Base-by-base conservation (phyloP, 148 eudicot species). In the Chenopodium formosanum region DNA sequence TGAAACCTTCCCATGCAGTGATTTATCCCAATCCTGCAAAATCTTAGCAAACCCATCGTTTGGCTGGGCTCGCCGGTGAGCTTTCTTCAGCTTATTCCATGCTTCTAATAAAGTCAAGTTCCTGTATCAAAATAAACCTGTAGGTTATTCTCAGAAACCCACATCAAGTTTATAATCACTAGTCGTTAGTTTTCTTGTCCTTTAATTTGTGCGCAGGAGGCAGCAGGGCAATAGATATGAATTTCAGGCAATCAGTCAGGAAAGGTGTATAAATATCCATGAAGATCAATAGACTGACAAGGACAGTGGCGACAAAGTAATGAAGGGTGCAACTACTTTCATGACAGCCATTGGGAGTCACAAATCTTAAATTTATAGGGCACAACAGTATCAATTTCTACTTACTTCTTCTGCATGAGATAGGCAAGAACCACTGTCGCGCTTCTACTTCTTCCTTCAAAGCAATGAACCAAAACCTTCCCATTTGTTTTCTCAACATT, bases 371-470 rank as follows among this genome's bases (percentile, higher is more conserved):
- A 56, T 56, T 16, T 56, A 56, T 17, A 56, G 52, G 56, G 22
- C 62, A 23, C 73, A 77, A 67, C 32, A 46, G 9, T 25, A 65
- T 10, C 0, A 25, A 34, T 56, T n/a, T 76, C 34, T 14, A 88
- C 98, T 90, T 92, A 97, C 99, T 97, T 97, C 81, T 89, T 89
- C 68, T 89, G 89, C 95, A 97, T 94, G 62, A 97, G 84, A 84
- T 91, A 94, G 73, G 98, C 98, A 80, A 97, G 90, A 81, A 97
- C 93, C 72, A 90, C 82, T 48, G 97, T 97, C 20, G 98, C 98
- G 77, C 99, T 97, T 86, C 99, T 89, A 82, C 99, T 97, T 87
- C 92, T 92, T 83, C 99, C 99, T 91, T 97, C 98, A 77, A 97
- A 97, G 90, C 99, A 97, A 81, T 97, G 99, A 78, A 97, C 99